Evolutionary conservation across 495 filamentous ascomycete species (phyloP), one percentile per base, ranked within the genome.

Genomic region (Penicillium egyptiacum): DNA sequence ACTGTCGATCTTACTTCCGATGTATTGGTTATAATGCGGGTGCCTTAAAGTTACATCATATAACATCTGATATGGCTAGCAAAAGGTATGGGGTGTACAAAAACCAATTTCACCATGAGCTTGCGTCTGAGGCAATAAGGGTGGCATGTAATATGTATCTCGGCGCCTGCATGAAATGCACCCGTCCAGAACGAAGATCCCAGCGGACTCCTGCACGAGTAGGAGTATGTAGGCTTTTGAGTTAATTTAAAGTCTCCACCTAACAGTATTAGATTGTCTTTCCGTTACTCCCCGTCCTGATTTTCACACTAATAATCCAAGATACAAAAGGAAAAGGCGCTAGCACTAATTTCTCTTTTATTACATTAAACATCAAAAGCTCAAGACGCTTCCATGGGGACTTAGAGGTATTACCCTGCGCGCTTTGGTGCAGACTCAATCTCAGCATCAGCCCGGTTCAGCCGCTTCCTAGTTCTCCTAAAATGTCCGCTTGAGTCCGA

Each of bases 401-500:
- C 35, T 26, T 37, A 31, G 19, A 33, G 11, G 3, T 3, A 45
- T 40, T 20, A 56, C 53, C 46, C 58, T 14, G 26, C 26, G 47
- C 63, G 51, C 40, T 62, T 64, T 19, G 62, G 39, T 26, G 33
- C 43, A 45, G 57, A 50, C 20, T 50, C 45, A 14, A 7, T 44
- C 20, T 59, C 54, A n/a, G 25, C 37, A 50, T 64, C 56, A 14
- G 28, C 56, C n/a, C 66, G 53, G 2, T 53, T 40, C 2, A 51
- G 68, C 37, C 74, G 64, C 50, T 75, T 77, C 55, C 74, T 70
- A 47, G 75, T 77, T 8, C 71, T 71, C n/a, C 59, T 59, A 26
- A 53, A 30, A 23, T 45, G 56, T n/a, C 53, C 40, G 25, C 53
- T 49, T 0, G 67, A 63, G 14, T 60, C 54, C 19, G 60, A 60